These are phyloP conservation scores for Pythium volutum DNA, from an alignment of 352 stramenopile species.

Conservation along the genomic window DNA sequence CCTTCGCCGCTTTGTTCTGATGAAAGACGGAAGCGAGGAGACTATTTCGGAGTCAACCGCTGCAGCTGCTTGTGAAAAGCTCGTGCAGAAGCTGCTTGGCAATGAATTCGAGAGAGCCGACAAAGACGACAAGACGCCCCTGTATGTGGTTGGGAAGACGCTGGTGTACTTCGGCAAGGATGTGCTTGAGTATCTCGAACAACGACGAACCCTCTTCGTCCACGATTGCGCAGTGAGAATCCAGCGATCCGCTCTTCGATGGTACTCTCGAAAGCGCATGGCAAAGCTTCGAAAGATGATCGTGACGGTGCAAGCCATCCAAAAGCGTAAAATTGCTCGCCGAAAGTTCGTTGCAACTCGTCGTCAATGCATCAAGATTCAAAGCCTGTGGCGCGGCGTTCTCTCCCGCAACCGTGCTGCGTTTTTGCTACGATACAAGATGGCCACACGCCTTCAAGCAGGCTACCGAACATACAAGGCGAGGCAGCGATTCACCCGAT, in stretches of 20 bases:
- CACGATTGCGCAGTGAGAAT: conserved; percentile 65
- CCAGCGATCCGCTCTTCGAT: conserved; percentile 50
- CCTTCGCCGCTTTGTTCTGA: conserved; percentile 74
- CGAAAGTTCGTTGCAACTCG: conserved; percentile 43
- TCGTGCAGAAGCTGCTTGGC: conserved; percentile 47
- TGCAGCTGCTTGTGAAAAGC: conserved; percentile 57
- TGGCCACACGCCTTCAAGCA: conserved; percentile 60
- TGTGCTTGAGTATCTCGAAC: conserved; percentile 90
- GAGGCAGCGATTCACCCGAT: conserved; percentile 45
- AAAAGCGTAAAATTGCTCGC: conserved; percentile 45
- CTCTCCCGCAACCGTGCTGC: conserved; percentile 53
- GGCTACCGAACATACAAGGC: conserved; percentile 46
- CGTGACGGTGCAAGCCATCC: conserved; percentile 51
- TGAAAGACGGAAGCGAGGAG: conserved; percentile 37
- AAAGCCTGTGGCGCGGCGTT: conserved; percentile 75
- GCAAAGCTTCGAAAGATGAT: conserved; percentile 51
- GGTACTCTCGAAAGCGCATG: conserved; percentile 51
- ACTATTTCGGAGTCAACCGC: conserved; percentile 43
- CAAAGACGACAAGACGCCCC: conserved; percentile 39
- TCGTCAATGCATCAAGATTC: conserved; percentile 45
- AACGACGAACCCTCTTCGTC: conserved; percentile 63
- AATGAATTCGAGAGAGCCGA: conserved; percentile 40
- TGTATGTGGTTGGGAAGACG: conserved; percentile 82
- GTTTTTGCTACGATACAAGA: conserved; percentile 51
- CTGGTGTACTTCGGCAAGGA: conserved; percentile 94